Evolutionary conservation across 2,329 filamentous ascomycete genomes (phyloP).

Genomic region (Sarocladium brachiariae): DNA sequence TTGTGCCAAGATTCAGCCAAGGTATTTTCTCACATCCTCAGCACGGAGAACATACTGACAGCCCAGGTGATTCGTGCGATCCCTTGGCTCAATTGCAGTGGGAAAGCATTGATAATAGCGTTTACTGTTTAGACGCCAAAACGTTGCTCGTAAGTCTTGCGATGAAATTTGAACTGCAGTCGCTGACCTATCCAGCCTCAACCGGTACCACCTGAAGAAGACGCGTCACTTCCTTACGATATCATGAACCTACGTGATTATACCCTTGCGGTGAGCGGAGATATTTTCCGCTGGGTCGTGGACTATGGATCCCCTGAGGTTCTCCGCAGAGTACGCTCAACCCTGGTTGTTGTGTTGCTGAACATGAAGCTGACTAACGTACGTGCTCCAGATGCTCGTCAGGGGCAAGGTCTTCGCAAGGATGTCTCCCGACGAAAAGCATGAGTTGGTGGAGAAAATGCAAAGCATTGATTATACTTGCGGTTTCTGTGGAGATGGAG

Average conservation of each 20-base stretch:
- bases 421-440: constrained; percentile 98
- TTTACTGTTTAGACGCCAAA: constrained; percentile 69
- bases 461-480: constrained; percentile 93
- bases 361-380: constrained; percentile 5
- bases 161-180: background rate
- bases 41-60: background rate
- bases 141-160: constrained; percentile 56
- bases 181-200: constrained; percentile 47
- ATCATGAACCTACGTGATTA: constrained; percentile 78
- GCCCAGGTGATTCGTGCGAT: constrained; percentile 62
- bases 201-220: constrained; percentile 60
- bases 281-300: constrained; percentile 94
- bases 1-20: constrained; percentile 80
- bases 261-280: constrained; percentile 81
- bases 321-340: constrained; percentile 53
- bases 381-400: constrained; percentile 65
- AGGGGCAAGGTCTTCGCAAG: constrained; percentile 89
- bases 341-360: background rate
- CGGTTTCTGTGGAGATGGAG: constrained; percentile 95
- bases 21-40: constrained; percentile 35
- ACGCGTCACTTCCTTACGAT: constrained; percentile 80
- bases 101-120: constrained; percentile 90
- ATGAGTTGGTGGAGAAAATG: constrained; percentile 93
- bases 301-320: constrained; percentile 82
- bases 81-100: constrained; percentile 69